Conservation (phyloP, 768 basidiomycete genomes). For the Russula sp. region DNA sequence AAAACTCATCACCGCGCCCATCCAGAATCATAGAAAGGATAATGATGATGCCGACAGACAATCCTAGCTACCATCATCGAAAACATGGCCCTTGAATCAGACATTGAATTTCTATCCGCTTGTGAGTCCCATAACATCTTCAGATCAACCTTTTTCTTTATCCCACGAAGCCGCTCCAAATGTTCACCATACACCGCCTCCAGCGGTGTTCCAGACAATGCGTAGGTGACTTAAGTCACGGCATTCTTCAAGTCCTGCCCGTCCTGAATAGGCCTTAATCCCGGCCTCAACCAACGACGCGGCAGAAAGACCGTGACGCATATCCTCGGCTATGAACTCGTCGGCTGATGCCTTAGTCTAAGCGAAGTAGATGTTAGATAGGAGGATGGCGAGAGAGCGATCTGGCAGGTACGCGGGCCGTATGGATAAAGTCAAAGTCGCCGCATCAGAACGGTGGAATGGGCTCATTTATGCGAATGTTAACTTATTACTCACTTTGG, state of each 20-base stretch:
- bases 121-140: constrained; percentile 61
- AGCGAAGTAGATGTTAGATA: constrained; percentile 36
- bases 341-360: constrained; percentile 45
- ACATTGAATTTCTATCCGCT: constrained; percentile 53
- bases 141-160: constrained; percentile 51
- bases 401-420: constrained; percentile 28
- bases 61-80: no score
- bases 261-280: constrained; percentile 41
- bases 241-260: no score
- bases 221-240: constrained; percentile 49
- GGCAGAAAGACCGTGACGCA: background rate
- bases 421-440: constrained; percentile 34
- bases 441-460: no score
- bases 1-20: no score
- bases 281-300: constrained; percentile 42
- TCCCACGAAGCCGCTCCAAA: constrained; percentile 39
- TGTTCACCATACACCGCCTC: constrained; percentile 51
- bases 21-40: no score
- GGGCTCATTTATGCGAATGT: background rate
- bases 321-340: constrained; percentile 17
- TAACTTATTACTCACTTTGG: background rate
- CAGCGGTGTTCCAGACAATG: constrained; percentile 50
- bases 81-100: background rate
- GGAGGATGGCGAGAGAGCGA: constrained; percentile 17
- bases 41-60: no score